phyloP scores from a whole-genome alignment of 768 basidiomycete genomes.

The Piloderma croceum region DNA sequence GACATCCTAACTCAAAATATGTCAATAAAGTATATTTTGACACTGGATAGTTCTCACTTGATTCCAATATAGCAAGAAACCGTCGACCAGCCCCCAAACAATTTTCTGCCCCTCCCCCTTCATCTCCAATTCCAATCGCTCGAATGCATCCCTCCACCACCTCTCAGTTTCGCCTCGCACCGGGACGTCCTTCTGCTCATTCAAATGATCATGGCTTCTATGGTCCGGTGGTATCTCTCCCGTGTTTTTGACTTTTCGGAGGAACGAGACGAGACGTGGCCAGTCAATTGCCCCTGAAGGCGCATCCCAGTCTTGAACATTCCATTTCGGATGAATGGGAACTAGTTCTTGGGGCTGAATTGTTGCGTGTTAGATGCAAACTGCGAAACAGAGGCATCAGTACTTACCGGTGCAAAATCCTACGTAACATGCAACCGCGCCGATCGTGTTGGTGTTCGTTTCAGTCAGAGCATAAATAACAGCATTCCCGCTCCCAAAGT shows the following conservation, averaged over 20 bases:
- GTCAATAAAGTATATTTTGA: too few relatives aligned
- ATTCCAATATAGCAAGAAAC: conserved; percentile 92
- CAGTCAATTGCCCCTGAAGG: conserved; percentile 83
- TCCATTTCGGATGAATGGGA: conserved; percentile 72
- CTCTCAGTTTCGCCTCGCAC: conserved; percentile 35
- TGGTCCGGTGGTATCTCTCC: conserved; percentile 71
- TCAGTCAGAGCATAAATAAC: conserved; percentile 7
- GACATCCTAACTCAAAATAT: too few relatives aligned
- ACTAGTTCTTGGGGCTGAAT: too few relatives aligned
- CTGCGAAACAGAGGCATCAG: too few relatives aligned
- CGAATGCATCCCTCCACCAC: conserved; percentile 53
- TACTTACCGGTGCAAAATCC: too few relatives aligned
- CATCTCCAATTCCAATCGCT: conserved; percentile 30
- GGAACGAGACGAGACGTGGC: conserved; percentile 62
- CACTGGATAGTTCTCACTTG: conserved; percentile 50
- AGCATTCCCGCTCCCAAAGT: too few relatives aligned
- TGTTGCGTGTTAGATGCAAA: too few relatives aligned
- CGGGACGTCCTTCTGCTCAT: conserved; percentile 55
- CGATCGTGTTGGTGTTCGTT: conserved; percentile 30
- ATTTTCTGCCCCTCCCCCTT: conserved; percentile 49
- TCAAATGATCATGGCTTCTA: conserved; percentile 91
- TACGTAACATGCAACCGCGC: too few relatives aligned
- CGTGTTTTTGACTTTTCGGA: conserved; percentile 56
- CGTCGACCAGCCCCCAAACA: conserved; percentile 84
- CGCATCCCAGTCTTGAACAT: conserved; percentile 93